Evolutionary conservation across 441 rosid genomes (phyloP).

Genomic region (Gossypium gossypioides): DNA sequence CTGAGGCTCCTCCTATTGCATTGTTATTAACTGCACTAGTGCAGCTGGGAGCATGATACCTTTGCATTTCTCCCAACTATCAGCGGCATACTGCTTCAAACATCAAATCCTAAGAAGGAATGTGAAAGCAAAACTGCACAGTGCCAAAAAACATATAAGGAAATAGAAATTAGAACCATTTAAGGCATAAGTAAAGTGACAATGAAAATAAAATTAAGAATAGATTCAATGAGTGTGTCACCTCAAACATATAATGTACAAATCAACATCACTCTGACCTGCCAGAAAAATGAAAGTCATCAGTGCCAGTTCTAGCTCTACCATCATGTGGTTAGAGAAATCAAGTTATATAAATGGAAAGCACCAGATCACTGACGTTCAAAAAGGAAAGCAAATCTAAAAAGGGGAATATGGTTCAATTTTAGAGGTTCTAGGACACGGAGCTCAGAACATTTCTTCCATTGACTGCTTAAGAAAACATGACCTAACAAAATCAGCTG

Average conservation of each 20-base stretch:
- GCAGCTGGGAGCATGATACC: constrained; percentile 86
- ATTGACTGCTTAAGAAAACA: not conserved
- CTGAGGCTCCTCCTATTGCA: constrained; percentile 63
- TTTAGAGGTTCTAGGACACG: not conserved
- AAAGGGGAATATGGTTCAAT: not conserved
- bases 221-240: not conserved
- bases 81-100: constrained; percentile 78
- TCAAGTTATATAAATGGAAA: not conserved
- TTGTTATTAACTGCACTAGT: constrained; percentile 86
- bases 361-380: not conserved
- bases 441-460: not conserved
- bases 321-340: not conserved
- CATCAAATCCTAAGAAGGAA: constrained; percentile 41
- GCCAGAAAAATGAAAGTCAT: not conserved
- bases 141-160: not conserved
- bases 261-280: constrained; percentile 15
- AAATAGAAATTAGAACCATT: not conserved
- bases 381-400: not conserved
- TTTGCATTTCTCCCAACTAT: constrained; percentile 93
- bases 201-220: constrained; percentile 1
- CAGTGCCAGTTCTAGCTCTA: not conserved
- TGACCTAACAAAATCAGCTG: not conserved
- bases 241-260: constrained; percentile 18
- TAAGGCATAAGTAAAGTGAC: not conserved
- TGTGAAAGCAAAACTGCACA: constrained; percentile 34